These are phyloP conservation scores for Ceraceosorus bombacis DNA, from an alignment of 1,284 basidiomycete species.

Conservation along the genomic window DNA sequence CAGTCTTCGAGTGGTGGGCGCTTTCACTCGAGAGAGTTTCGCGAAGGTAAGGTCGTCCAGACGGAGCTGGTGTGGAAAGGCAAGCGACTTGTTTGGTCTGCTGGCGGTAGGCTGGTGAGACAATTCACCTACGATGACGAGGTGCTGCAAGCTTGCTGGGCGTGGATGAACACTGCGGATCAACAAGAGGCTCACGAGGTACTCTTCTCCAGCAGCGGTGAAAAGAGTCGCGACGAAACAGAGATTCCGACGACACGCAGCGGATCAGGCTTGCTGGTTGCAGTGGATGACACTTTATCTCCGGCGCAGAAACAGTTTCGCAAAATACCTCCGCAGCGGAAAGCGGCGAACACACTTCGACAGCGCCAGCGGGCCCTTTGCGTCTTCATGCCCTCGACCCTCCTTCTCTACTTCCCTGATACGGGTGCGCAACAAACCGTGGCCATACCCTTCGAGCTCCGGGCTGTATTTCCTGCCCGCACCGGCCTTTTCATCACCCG, in stretches of 20 bases:
- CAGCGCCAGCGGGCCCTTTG: conserved; percentile 21
- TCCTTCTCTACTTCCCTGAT: conserved; percentile 30
- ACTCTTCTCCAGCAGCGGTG: no score
- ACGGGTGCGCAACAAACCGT: conserved; percentile 28
- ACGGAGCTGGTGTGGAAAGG: conserved; percentile 30
- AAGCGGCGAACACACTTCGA: background rate
- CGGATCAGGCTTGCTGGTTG: no score
- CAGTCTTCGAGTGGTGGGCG: no score
- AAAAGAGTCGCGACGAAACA: background rate
- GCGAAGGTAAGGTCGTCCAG: background rate
- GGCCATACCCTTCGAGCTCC: conserved; percentile 20
- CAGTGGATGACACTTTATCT: background rate
- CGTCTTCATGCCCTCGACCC: conserved; percentile 30
- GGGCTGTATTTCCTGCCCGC: conserved; percentile 17
- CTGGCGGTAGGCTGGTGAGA: conserved; percentile 22
- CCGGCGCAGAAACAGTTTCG: background rate
- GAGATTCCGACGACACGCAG: background rate
- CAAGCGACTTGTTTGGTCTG: conserved; percentile 24
- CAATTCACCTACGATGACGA: conserved; percentile 23
- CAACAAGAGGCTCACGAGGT: no score
- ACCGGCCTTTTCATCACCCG: conserved; percentile 17
- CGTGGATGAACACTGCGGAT: conserved; percentile 16
- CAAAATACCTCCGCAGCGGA: background rate
- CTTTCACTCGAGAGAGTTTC: no score
- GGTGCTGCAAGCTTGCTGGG: conserved; percentile 34